These are phyloP conservation scores for Thermochaetoides thermophila DNA, from an alignment of 495 filamentous ascomycete species.

Conservation along the genomic window DNA sequence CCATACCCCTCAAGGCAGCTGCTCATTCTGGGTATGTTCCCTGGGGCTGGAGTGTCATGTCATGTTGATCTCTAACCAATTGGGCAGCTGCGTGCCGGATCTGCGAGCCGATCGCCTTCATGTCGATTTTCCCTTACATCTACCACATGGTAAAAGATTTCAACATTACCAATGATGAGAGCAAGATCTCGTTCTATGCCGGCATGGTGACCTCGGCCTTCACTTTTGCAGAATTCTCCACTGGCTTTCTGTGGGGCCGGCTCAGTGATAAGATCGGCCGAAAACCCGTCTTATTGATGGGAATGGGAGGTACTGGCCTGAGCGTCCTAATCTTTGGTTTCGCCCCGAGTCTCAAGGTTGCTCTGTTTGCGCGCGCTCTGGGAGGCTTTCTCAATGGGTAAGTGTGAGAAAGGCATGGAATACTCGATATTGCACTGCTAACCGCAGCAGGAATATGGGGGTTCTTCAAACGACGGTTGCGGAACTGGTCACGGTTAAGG, in stretches of 20 bases:
- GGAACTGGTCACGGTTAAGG: constrained; percentile 79
- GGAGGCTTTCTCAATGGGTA: constrained; percentile 89
- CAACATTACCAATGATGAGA: constrained; percentile 60
- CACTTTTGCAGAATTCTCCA: constrained; percentile 86
- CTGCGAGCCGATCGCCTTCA: constrained; percentile 97
- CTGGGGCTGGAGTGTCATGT: background rate
- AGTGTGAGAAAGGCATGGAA: too few species aligned
- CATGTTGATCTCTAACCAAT: constrained; percentile 23
- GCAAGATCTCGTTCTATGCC: constrained; percentile 77
- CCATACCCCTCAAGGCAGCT: constrained; percentile 46
- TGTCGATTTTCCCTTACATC: constrained; percentile 98
- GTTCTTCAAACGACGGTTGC: constrained; percentile 91
- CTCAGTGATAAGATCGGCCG: constrained; percentile 85
- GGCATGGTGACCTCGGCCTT: constrained; percentile 96
- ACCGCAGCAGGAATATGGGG: constrained; percentile 53
- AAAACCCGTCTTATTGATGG: constrained; percentile 82
- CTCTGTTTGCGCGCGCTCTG: constrained; percentile 73
- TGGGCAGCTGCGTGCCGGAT: constrained; percentile 73
- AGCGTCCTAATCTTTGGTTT: constrained; percentile 95
- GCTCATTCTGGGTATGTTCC: constrained; percentile 52
- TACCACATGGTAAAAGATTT: constrained; percentile 97
- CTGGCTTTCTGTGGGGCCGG: constrained; percentile 80
- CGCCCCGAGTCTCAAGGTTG: constrained; percentile 65
- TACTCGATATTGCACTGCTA: constrained; percentile 1
- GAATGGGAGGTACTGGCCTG: constrained; percentile 74